Base-by-base conservation (phyloP, 768 basidiomycete species). In the Lentinula boryana region DNA sequence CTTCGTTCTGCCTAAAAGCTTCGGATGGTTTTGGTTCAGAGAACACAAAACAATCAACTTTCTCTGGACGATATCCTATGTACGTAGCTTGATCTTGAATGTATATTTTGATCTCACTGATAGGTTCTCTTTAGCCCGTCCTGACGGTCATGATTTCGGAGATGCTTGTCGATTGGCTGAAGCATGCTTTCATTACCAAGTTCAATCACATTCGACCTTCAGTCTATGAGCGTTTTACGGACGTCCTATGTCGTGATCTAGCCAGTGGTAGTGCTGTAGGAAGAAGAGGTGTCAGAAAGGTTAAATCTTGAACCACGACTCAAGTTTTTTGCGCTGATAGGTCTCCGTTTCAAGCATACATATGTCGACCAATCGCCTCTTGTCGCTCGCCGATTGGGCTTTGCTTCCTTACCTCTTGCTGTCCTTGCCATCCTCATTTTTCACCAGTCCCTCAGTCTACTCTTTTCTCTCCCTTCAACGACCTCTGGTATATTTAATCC, bases 101-200 rank as follows among this genome's bases (percentile, higher is more conserved):
- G 60, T 33, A 60, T 27, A 44, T 51, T 33, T 12, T 41, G 46
- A 38, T 38, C 36, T 3, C 36, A 15, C 32, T 35, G 38, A 57
- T n/a, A 18, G 15, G 58, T 27, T 18, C 41, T 60, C 54, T 46
- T 38, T 67, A 97, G 95, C 97, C 97, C 21, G 94, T 96, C 1
- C 65, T 98, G 54, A 90, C 91, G 2, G 97, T 99, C 3, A 80
- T 98, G 72, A 68, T 86, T 4, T 96, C 94, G 2, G 97, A 99
- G 72, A 90, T 93, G 82, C 72, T 91, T 12, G 97, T 99, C 10
- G 97, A 99, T 71, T 99, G 96, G 96, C 80, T 98, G 55, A 99
- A 99, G 71, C 97, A 99, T 68, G 96, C 95, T 9, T 99, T 98
- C 75, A 98, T 99, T 67, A 96, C 95, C 55, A 99, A 99, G 72